Evolutionary conservation across 2,329 filamentous ascomycete genomes (phyloP).

Genomic region (Drechmeria coniospora): DNA sequence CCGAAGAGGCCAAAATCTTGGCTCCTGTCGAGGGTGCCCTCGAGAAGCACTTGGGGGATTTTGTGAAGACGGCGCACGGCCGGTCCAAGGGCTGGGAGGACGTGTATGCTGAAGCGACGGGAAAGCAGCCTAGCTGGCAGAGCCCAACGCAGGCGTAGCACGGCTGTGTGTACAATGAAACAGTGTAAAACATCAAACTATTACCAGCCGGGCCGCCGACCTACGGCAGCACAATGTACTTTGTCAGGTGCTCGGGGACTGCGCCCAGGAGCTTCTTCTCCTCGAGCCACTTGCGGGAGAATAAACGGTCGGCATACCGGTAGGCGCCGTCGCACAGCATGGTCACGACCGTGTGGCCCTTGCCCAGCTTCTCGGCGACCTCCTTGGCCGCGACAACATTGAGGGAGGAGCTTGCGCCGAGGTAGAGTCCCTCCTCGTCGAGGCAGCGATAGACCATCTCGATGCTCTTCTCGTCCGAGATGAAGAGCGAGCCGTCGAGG

Average conservation of each 20-base stretch:
- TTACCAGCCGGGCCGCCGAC: not conserved
- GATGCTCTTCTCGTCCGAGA: conserved; percentile 86
- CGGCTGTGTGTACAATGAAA: conserved; percentile 10
- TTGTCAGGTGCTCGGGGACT: conserved; percentile 72
- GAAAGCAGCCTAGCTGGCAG: conserved; percentile 14
- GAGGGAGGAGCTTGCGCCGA: conserved; percentile 83
- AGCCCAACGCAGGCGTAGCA: not conserved
- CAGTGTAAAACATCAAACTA: not conserved
- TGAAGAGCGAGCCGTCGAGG: conserved; percentile 69
- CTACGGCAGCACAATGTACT: conserved; percentile 85
- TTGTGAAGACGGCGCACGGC: conserved; percentile 7
- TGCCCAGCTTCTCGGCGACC: conserved; percentile 78
- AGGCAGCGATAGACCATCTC: conserved; percentile 95
- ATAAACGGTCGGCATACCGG: conserved; percentile 83
- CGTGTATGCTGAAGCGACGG: conserved; percentile 13
- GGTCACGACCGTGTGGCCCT: conserved; percentile 82
- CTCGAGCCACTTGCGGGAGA: conserved; percentile 80
- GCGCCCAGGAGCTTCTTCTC: conserved; percentile 70
- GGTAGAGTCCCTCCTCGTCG: conserved; percentile 88
- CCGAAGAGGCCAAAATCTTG: conserved; percentile 15
- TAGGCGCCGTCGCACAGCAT: conserved; percentile 95
- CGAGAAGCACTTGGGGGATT: conserved; percentile 19
- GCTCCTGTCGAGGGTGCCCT: conserved; percentile 22
- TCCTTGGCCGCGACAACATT: conserved; percentile 95
- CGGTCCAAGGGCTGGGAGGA: conserved; percentile 8